Conservation (phyloP, 164 flowering plant species). For the Hamamelis virginiana region DNA sequence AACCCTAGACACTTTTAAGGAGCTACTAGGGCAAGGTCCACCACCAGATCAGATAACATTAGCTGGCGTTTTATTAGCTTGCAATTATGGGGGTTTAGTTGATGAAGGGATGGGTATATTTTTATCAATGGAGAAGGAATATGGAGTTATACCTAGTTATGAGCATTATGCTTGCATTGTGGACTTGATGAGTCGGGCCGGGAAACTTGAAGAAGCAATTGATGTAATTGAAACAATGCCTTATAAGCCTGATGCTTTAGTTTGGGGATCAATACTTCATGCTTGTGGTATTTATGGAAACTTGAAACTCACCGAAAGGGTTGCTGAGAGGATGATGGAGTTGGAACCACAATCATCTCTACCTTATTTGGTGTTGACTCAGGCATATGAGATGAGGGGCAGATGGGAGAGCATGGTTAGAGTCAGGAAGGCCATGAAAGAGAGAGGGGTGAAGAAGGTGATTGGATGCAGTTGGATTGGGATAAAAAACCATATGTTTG, state of each 20-base stretch:
- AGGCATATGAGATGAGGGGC: slow-evolving; percentile 42
- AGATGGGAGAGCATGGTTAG: slow-evolving; percentile 63
- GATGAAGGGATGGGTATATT: slow-evolving; percentile 45
- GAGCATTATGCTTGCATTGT: slow-evolving; percentile 58
- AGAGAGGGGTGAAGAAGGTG: slow-evolving; percentile 26
- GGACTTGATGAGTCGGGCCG: slow-evolving; percentile 46
- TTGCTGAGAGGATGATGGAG: slow-evolving; percentile 47
- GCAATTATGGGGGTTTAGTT: slow-evolving; percentile 43
- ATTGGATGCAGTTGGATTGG: slow-evolving; percentile 57
- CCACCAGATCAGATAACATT: slow-evolving; percentile 51
- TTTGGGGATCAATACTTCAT: slow-evolving; percentile 45
- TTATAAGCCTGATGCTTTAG: slow-evolving; percentile 26
- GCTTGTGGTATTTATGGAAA: slow-evolving; percentile 39
- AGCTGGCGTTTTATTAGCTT: slow-evolving; percentile 51
- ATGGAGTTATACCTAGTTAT: slow-evolving; percentile 37
- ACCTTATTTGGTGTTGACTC: slow-evolving; percentile 49
- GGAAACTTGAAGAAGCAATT: slow-evolving; percentile 45
- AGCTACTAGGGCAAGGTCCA: slow-evolving; percentile 29
- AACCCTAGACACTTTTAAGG: slow-evolving; percentile 36
- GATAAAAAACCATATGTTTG: slow-evolving; percentile 29
- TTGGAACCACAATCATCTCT: slow-evolving; percentile 39
- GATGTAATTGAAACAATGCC: slow-evolving; percentile 41
- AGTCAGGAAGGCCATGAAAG: slow-evolving; percentile 41
- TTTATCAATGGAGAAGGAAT: slow-evolving; percentile 45
- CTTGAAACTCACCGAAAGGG: slow-evolving; percentile 38